phyloP scores from a whole-genome alignment of 345 rosid species.

The Xanthoceras sorbifolium region DNA sequence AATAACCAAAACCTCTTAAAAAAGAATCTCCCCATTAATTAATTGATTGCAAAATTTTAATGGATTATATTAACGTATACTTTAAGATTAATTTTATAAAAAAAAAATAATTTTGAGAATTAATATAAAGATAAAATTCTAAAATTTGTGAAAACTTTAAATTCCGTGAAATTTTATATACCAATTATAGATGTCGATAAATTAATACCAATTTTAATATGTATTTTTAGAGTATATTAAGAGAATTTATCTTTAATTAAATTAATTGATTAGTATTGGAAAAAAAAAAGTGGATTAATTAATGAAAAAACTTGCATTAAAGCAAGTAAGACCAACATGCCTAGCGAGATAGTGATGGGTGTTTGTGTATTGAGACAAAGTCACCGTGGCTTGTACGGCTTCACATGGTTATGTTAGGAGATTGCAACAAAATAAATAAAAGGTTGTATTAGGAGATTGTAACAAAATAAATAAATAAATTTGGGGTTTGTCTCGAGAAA shows the following conservation, averaged over 20 bases:
- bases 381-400: constrained; percentile 23
- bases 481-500: too few species aligned
- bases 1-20: neutral
- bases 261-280: too few species aligned
- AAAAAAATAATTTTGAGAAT: too few species aligned
- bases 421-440: constrained; percentile 30
- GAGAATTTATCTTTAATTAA: too few species aligned
- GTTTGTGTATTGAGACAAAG: constrained; percentile 21
- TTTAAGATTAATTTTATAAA: neutral
- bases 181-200: too few species aligned
- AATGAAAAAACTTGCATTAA: constrained; percentile 7
- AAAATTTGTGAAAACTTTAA: too few species aligned
- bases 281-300: too few species aligned
- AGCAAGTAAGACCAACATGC: constrained; percentile 37
- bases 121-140: too few species aligned
- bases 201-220: too few species aligned
- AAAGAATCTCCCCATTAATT: neutral
- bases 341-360: constrained; percentile 31
- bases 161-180: too few species aligned
- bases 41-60: neutral
- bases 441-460: constrained; percentile 32
- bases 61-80: neutral
- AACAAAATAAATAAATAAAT: constrained; percentile 2
- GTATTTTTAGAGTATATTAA: too few species aligned
- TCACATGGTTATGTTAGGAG: constrained; percentile 39